Percentiles rank a stretch among this genome's conserved stretches.
phyloP scores from a whole-genome alignment of 2,329 filamentous ascomycete genomes.

The Amauroascus niger region DNA sequence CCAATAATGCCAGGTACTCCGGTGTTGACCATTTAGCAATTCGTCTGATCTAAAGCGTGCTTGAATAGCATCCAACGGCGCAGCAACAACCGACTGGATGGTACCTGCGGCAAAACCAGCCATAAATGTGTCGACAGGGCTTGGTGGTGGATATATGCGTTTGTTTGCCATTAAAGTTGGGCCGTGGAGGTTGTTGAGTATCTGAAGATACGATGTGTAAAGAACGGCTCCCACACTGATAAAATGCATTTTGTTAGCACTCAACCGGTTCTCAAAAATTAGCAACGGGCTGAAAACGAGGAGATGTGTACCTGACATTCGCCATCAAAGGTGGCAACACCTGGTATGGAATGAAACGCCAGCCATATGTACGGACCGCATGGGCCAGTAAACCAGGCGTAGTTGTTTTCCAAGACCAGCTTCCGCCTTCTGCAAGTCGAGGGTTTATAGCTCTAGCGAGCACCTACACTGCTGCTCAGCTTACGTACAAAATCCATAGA shows the following conservation, averaged over 20 bases:
- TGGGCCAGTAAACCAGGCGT: conserved; percentile 53
- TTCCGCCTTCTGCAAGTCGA: conserved; percentile 30
- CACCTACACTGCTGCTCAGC: conserved; percentile 36
- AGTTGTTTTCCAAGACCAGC: conserved; percentile 53
- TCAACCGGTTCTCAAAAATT: background rate
- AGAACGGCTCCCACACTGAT: conserved; percentile 50
- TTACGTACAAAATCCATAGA: background rate
- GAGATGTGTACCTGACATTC: conserved; percentile 45
- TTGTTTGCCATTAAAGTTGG: conserved; percentile 49
- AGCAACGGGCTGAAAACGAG: background rate
- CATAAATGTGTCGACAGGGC: conserved; percentile 44
- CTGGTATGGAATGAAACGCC: conserved; percentile 55
- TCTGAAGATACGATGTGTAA: conserved; percentile 55
- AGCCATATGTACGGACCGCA: conserved; percentile 52
- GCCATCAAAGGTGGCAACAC: conserved; percentile 54
- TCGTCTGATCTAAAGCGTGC: conserved; percentile 52
- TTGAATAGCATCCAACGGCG: conserved; percentile 54
- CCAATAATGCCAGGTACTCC: conserved; percentile 56
- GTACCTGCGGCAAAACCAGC: conserved; percentile 52
- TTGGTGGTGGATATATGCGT: conserved; percentile 51
- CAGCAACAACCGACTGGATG: conserved; percentile 52
- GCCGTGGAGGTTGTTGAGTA: conserved; percentile 48
- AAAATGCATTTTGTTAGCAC: background rate
- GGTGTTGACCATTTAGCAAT: conserved; percentile 50
- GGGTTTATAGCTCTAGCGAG: conserved; percentile 56